A percentile compares a stretch with the other conserved stretches of the same genome.
Evolutionary conservation across 345 rosid genomes (phyloP).

Genomic region (Populus ilicifolia): DNA sequence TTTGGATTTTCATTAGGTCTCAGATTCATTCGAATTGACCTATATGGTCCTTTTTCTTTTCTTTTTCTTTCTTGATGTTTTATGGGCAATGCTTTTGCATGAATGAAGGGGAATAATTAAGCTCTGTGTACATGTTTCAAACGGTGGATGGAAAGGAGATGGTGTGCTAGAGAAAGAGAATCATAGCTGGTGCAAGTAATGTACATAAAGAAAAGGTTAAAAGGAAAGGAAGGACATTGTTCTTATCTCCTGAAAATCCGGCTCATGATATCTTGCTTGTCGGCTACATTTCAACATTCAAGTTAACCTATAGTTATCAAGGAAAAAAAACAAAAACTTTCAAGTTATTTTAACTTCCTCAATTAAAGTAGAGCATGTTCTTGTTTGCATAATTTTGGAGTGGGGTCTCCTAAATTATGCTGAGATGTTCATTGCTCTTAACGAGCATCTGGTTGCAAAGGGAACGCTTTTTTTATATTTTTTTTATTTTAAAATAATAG

Average conservation of each 20-base stretch:
- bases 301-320: background rate
- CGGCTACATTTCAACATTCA: slow-evolving; percentile 22
- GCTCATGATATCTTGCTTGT: slow-evolving; percentile 37
- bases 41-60: too few species aligned
- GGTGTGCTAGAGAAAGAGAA: slow-evolving; percentile 5
- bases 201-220: slow-evolving; percentile 23
- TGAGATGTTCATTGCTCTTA: too few species aligned
- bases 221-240: background rate
- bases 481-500: too few species aligned
- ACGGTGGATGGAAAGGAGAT: background rate
- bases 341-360: background rate
- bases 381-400: background rate
- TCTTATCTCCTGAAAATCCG: slow-evolving; percentile 40
- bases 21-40: too few species aligned
- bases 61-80: too few species aligned
- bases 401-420: background rate
- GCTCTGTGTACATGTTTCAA: background rate
- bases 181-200: slow-evolving; percentile 14
- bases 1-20: background rate
- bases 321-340: background rate
- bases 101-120: background rate
- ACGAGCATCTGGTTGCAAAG: too few species aligned
- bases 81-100: background rate
- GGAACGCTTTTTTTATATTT: too few species aligned
- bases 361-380: background rate